Evolutionary conservation across 2,329 filamentous ascomycete species (phyloP).

Genomic region (Mycogone perniciosa): DNA sequence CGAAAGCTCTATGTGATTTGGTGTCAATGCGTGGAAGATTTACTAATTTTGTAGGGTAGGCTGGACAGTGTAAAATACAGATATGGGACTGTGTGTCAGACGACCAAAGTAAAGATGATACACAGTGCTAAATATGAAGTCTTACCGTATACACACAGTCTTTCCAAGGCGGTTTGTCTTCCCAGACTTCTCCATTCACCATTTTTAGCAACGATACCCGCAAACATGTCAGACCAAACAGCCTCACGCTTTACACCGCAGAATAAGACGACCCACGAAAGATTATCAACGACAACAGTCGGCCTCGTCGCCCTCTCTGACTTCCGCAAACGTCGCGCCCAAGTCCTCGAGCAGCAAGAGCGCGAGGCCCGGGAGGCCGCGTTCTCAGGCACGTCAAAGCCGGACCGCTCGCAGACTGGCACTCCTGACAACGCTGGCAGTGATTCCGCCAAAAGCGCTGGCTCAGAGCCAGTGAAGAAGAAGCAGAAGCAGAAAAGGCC

Average conservation of each 20-base stretch:
- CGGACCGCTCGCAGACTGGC: slow-evolving; percentile 42
- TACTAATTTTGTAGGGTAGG: neutral
- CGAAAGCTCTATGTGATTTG: neutral
- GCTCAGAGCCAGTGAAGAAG: slow-evolving; percentile 23
- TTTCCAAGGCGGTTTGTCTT: neutral
- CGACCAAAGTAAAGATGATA: neutral
- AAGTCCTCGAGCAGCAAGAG: slow-evolving; percentile 87
- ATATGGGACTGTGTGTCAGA: neutral
- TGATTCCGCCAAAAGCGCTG: slow-evolving; percentile 21
- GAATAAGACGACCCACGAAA: slow-evolving; percentile 69
- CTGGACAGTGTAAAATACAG: neutral
- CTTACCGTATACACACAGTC: too few species aligned
- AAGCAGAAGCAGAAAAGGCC: slow-evolving; percentile 40
- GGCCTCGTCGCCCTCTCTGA: slow-evolving; percentile 88
- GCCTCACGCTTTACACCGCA: slow-evolving; percentile 66
- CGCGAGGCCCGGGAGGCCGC: slow-evolving; percentile 65
- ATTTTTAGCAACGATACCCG: slow-evolving; percentile 20
- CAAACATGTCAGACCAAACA: slow-evolving; percentile 16
- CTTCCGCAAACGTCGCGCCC: slow-evolving; percentile 90
- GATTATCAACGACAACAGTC: slow-evolving; percentile 79
- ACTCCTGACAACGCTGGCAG: slow-evolving; percentile 41
- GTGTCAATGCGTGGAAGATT: neutral
- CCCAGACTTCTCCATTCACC: neutral
- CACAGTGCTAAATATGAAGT: neutral
- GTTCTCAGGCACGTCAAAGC: slow-evolving; percentile 39